A percentile compares a stretch with the other conserved stretches of the same genome.
Conservation (phyloP, 108 stramenopile species). For the Discostella pseudostelligera region DNA sequence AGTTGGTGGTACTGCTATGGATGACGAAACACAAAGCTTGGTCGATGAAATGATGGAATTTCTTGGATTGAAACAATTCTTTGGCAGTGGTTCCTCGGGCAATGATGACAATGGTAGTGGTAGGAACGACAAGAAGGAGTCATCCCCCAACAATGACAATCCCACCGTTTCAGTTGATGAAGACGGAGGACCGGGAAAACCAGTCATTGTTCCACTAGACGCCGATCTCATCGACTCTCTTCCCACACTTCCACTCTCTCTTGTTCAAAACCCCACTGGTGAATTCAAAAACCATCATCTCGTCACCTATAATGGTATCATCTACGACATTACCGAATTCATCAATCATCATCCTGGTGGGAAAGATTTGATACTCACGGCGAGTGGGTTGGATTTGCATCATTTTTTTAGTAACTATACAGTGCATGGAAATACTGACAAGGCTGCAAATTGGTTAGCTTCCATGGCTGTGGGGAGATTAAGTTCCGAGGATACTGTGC, state of each 20-base stretch:
- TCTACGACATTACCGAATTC: slow-evolving; percentile 65
- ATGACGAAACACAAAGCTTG: slow-evolving; percentile 25
- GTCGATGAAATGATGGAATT: slow-evolving; percentile 33
- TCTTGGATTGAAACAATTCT: slow-evolving; percentile 21
- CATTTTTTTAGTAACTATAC: slow-evolving; percentile 58
- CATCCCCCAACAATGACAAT: no score
- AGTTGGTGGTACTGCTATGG: slow-evolving; percentile 1
- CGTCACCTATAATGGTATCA: slow-evolving; percentile 48
- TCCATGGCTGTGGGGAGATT: slow-evolving; percentile 49
- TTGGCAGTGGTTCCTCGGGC: not conserved
- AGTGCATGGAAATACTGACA: slow-evolving; percentile 44
- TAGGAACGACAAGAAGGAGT: no score
- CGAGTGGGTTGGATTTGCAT: slow-evolving; percentile 43
- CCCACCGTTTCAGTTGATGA: no score
- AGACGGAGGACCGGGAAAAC: slow-evolving; percentile 13
- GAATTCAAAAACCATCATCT: slow-evolving; percentile 22
- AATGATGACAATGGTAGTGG: no score
- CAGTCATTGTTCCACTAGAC: slow-evolving; percentile 36
- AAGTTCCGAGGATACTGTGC: slow-evolving; percentile 26
- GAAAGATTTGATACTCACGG: slow-evolving; percentile 34
- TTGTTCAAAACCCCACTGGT: slow-evolving; percentile 25
- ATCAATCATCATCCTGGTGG: slow-evolving; percentile 55
- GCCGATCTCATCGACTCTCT: slow-evolving; percentile 36
- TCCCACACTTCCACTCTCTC: slow-evolving; percentile 33
- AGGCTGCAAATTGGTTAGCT: slow-evolving; percentile 49